Conservation (phyloP, 257 asterid species). For the Solanum tarijense region DNA sequence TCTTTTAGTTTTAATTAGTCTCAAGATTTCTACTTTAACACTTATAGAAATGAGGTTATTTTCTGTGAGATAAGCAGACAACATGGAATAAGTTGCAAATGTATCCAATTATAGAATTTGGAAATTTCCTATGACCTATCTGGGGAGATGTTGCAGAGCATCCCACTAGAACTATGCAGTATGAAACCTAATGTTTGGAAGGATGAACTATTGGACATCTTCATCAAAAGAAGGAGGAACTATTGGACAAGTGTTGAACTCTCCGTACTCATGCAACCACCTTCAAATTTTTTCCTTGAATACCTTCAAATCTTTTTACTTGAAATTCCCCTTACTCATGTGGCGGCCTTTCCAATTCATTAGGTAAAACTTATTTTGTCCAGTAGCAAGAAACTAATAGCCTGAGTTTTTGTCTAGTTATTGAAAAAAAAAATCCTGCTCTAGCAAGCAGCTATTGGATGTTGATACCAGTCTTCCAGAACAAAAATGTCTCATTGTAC, state of each 20-base stretch:
- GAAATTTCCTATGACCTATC: not conserved
- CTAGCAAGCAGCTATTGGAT: not conserved
- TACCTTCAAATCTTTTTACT: not conserved
- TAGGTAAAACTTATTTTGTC: not conserved
- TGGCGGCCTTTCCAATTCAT: not conserved
- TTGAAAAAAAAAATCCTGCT: not conserved
- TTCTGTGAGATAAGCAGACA: not conserved
- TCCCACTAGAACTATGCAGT: not conserved
- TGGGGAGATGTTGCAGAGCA: not conserved
- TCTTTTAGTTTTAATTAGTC: not conserved
- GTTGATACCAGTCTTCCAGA: not conserved
- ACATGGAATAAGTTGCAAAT: not conserved
- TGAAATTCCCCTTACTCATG: not conserved
- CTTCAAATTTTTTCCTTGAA: not conserved
- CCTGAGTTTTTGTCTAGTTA: not conserved
- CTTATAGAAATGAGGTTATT: not conserved
- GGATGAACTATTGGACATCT: no score
- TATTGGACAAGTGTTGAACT: no score
- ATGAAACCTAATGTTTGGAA: not conserved
- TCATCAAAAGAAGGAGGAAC: no score
- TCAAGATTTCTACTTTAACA: not conserved
- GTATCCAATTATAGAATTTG: not conserved
- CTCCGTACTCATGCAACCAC: not conserved
- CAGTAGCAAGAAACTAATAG: not conserved
- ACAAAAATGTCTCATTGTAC: not conserved